Evolutionary conservation across 257 asterid species (phyloP).

Genomic region (Orobanche coerulescens): DNA sequence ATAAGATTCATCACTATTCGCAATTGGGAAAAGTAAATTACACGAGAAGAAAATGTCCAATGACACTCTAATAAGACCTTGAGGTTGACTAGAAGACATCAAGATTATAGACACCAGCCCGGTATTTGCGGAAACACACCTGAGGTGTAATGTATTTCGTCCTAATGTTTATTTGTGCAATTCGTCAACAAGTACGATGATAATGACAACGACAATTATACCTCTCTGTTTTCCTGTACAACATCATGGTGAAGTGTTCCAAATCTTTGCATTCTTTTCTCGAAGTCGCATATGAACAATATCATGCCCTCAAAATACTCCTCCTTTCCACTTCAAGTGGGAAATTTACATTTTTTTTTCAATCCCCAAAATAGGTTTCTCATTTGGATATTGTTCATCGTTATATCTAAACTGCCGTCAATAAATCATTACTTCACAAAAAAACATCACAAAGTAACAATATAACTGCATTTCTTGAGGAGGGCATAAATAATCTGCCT

Average conservation of each 20-base stretch:
- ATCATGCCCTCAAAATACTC: background rate
- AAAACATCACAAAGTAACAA: background rate
- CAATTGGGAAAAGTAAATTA: too few species aligned
- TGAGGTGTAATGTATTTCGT: too few species aligned
- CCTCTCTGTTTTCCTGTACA: background rate
- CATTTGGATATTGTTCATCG: too few species aligned
- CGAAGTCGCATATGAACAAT: background rate
- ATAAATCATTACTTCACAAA: too few species aligned
- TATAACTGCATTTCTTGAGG: slow-evolving; percentile 87
- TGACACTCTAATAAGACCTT: background rate
- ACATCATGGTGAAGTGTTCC: background rate
- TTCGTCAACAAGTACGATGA: background rate
- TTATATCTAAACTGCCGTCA: too few species aligned
- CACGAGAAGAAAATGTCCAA: too few species aligned
- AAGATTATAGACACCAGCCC: too few species aligned
- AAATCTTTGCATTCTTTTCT: background rate
- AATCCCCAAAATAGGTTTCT: too few species aligned
- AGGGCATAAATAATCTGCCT: slow-evolving; percentile 91
- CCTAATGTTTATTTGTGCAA: background rate
- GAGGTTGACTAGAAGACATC: background rate
- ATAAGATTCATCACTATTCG: background rate
- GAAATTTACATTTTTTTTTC: too few species aligned
- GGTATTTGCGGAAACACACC: too few species aligned
- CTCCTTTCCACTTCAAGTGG: background rate
- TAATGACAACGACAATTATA: background rate